Evolutionary conservation across 345 rosid species (phyloP), one percentile per base, ranked within the genome.

Genomic region (Hibiscus syriacus): DNA sequence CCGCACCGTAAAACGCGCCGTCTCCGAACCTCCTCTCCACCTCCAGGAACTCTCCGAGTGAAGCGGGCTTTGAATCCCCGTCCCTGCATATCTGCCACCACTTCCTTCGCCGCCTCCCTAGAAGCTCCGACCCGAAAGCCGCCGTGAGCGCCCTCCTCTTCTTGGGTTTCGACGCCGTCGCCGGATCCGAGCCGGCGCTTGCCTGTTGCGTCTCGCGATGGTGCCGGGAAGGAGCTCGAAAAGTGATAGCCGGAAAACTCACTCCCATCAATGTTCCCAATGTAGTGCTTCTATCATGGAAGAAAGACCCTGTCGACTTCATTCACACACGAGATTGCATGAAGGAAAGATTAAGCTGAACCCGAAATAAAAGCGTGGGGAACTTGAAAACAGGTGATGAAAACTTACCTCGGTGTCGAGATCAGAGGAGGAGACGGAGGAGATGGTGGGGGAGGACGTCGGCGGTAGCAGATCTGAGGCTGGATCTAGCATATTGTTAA

Each of bases 41-140:
- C 82, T 90, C 98, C 9, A 92, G 77, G 74, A 87, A 92, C 77
- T 92, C 97, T 1, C 89, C 96, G 5, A 92, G 86, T 3, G 98
- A 92, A 3, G 93, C 87, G 22, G 92, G 87, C 66, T 79, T 86
- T 2, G 81, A 77, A 30, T 75, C 87, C 14, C 77, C 79, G 74
- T 88, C 94, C 46, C 90, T 64, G 80, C 98, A 92, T 4, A 92
- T 82, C n/a, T 89, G 78, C 93, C 97, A 88, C 98, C 97, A 87
- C 66, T 83, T 75, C 55, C 88, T 77, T 56, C 86, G 74, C 71
- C 85, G 73, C 61, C 86, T 77, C 64, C 84, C 73, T 64, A 81
- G 73, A 25, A 80, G 73, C 71, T 79, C 82, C 45, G 79, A 68
- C 29, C 71, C 75, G 23, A 64, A 73, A 5, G 78, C 70, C 16